Percentiles rank a stretch among this genome's conserved stretches.
phyloP scores from a whole-genome alignment of 768 basidiomycete genomes.

The Coprinopsis strossmayeri region DNA sequence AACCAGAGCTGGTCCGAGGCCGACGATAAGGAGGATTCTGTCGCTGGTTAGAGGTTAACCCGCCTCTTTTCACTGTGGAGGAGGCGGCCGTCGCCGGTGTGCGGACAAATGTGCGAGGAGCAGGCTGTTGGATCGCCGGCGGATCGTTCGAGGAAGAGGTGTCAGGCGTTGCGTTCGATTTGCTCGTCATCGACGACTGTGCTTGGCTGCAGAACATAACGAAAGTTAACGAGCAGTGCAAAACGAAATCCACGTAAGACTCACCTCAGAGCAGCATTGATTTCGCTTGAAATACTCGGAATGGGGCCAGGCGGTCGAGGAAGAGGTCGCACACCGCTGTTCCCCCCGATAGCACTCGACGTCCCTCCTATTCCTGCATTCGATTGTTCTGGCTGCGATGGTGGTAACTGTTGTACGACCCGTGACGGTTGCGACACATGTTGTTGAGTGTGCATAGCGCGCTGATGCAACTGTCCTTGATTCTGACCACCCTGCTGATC shows the following conservation, averaged over 20 bases:
- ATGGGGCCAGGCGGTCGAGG: neutral
- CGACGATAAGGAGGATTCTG: neutral
- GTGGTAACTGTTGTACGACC: neutral
- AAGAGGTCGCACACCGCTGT: neutral
- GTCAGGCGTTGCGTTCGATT: neutral
- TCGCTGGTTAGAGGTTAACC: neutral
- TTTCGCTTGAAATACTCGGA: neutral
- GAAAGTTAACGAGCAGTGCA: neutral
- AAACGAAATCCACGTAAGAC: neutral
- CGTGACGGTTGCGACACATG: too few relatives aligned
- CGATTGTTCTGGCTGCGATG: neutral
- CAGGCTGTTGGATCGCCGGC: neutral
- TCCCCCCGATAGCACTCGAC: neutral
- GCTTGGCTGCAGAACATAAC: neutral
- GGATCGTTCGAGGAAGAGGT: neutral
- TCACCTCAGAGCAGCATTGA: neutral
- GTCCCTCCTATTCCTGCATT: neutral
- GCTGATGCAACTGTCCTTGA: too few relatives aligned
- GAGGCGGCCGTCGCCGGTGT: too few relatives aligned
- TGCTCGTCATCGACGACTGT: neutral
- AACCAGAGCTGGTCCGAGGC: neutral
- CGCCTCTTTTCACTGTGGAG: too few relatives aligned
- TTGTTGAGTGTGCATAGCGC: too few relatives aligned
- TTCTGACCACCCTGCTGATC: too few relatives aligned
- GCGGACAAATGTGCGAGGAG: neutral